Evolutionary conservation across 2,329 filamentous ascomycete genomes (phyloP).

Genomic region (Lithohypha guttulata): DNA sequence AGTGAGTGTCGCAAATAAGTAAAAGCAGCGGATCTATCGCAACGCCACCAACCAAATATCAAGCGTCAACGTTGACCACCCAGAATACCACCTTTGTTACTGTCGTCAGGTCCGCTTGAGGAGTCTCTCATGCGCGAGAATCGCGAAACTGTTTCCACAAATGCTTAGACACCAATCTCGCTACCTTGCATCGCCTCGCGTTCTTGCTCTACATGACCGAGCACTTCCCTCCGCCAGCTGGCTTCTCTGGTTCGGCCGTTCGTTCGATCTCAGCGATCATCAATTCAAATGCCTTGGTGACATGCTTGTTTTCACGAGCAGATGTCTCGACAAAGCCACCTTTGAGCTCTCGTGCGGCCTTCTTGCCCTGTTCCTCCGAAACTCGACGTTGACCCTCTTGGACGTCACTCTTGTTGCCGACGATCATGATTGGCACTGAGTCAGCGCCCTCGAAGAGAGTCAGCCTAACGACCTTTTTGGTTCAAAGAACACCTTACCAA

Average conservation of each 20-base stretch:
- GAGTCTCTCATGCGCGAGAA: too few species aligned
- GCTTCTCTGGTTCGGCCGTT: constrained; percentile 78
- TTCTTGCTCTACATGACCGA: constrained; percentile 85
- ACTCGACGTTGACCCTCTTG: constrained; percentile 70
- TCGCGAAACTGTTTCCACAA: too few species aligned
- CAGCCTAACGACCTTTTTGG: not conserved
- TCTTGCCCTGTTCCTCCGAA: constrained; percentile 70
- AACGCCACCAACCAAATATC: too few species aligned
- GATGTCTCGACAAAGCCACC: constrained; percentile 94
- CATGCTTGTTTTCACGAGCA: constrained; percentile 88
- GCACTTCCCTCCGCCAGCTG: constrained; percentile 71
- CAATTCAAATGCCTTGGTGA: constrained; percentile 81
- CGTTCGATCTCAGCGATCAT: constrained; percentile 94
- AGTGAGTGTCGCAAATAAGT: too few species aligned
- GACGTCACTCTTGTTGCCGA: constrained; percentile 94
- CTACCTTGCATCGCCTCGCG: too few species aligned
- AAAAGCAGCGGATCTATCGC: too few species aligned
- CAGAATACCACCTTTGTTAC: too few species aligned
- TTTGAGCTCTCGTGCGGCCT: constrained; percentile 72
- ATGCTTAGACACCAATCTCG: too few species aligned
- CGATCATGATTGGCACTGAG: constrained; percentile 82
- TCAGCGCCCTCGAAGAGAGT: constrained; percentile 62
- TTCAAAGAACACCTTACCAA: constrained; percentile 48
- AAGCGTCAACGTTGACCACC: too few species aligned
- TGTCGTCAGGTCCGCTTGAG: too few species aligned